Evolutionary conservation across 2,329 filamentous ascomycete species (phyloP).

Genomic region (Aureobasidium sp.): DNA sequence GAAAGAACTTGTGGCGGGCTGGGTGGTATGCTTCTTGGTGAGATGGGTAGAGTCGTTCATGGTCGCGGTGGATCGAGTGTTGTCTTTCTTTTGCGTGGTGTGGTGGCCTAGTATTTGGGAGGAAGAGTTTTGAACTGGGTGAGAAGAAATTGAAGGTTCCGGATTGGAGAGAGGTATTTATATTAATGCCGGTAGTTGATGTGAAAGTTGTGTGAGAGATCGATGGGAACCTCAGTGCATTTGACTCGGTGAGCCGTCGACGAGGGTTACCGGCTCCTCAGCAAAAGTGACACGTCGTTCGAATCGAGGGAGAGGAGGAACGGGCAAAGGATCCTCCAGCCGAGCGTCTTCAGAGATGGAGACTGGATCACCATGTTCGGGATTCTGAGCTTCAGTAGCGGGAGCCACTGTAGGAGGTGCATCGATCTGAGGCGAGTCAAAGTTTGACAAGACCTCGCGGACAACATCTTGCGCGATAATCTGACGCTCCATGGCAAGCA

Average conservation of each 20-base stretch:
- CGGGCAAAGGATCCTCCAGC: background rate
- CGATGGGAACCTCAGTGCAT: no score
- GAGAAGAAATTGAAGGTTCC: background rate
- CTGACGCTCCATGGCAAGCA: background rate
- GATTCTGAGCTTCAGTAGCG: no score
- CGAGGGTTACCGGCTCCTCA: background rate
- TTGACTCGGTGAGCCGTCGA: no score
- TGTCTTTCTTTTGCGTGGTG: background rate
- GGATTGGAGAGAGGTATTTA: background rate
- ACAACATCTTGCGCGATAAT: background rate
- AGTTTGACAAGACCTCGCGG: background rate
- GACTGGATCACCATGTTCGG: background rate
- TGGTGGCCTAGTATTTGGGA: background rate
- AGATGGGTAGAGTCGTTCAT: background rate
- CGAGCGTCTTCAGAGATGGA: background rate
- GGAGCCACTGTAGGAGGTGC: no score
- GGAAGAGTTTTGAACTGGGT: background rate
- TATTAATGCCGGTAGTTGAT: no score
- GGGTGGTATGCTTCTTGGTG: background rate
- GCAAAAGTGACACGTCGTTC: background rate
- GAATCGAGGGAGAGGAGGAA: background rate
- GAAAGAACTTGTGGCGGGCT: background rate
- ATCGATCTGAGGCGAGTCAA: background rate
- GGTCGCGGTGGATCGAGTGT: background rate
- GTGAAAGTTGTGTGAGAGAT: no score